Evolutionary conservation across 352 stramenopile species (phyloP).

Genomic region (Phytophthora cactorum): DNA sequence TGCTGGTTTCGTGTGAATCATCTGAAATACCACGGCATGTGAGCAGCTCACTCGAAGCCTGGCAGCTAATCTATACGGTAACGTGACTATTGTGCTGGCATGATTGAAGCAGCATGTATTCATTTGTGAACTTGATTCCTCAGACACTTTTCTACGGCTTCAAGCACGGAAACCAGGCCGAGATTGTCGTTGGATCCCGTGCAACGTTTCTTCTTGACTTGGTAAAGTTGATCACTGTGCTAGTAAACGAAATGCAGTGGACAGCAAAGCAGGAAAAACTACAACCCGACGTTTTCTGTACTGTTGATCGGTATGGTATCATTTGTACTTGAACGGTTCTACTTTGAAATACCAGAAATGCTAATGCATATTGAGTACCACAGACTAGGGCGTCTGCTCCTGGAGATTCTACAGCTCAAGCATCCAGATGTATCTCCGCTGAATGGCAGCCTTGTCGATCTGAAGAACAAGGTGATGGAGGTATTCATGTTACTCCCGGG

Average conservation of each 20-base stretch:
- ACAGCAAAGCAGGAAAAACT: conserved; percentile 39
- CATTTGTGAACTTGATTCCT: not conserved
- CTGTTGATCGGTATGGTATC: conserved; percentile 31
- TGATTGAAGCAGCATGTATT: not conserved
- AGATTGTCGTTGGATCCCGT: conserved; percentile 31
- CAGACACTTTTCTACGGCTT: conserved; percentile 61
- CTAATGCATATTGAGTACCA: not conserved
- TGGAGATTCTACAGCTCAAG: conserved; percentile 46
- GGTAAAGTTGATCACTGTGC: conserved; percentile 61
- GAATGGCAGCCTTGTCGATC: conserved; percentile 38
- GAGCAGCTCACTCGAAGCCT: conserved; percentile 38
- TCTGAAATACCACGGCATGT: conserved; percentile 37
- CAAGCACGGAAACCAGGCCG: conserved; percentile 10
- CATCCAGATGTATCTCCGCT: conserved; percentile 41
- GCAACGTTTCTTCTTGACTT: conserved; percentile 53
- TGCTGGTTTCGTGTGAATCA: conserved; percentile 61
- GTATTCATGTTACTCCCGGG: conserved; percentile 69
- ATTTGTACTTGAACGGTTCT: not conserved
- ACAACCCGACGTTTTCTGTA: conserved; percentile 33
- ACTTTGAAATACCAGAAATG: not conserved
- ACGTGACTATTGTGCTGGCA: not conserved
- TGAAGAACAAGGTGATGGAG: conserved; percentile 73
- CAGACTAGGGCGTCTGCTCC: conserved; percentile 55
- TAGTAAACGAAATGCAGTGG: conserved; percentile 64
- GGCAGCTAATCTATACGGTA: conserved; percentile 56